Conservation (phyloP, 345 rosid genomes). For the Salix exigua region DNA sequence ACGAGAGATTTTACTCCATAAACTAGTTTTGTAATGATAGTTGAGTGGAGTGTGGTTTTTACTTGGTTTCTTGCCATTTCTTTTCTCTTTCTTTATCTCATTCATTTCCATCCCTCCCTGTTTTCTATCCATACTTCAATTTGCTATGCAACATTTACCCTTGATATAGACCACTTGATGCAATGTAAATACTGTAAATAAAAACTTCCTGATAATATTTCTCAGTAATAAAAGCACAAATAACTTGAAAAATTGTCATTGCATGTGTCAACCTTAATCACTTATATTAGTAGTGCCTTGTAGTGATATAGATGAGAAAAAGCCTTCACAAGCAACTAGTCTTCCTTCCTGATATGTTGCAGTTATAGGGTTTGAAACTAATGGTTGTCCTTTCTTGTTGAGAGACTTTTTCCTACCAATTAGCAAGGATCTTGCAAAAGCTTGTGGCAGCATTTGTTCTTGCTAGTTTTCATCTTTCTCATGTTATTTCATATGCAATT, state of each 20-base stretch:
- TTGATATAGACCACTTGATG: too few relatives aligned
- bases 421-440: not conserved
- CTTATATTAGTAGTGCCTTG: not conserved
- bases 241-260: not conserved
- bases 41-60: not conserved
- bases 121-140: not conserved
- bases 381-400: not conserved
- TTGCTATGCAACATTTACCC: not conserved
- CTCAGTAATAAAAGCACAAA: not conserved
- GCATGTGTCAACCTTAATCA: not conserved
- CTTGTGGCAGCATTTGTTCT: too few relatives aligned
- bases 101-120: not conserved
- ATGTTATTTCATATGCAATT: not conserved
- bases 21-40: not conserved
- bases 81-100: not conserved
- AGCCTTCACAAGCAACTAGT: not conserved
- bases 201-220: not conserved
- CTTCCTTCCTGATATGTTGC: not conserved
- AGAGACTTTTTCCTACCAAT: not conserved
- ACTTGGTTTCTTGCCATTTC: not conserved
- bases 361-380: not conserved
- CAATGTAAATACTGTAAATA: not conserved
- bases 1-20: not conserved
- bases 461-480: not conserved
- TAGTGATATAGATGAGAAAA: not conserved